A percentile compares a stretch with the other conserved stretches of the same genome.
Conservation (phyloP, 352 stramenopile species). For the Pythium guiyangense region DNA sequence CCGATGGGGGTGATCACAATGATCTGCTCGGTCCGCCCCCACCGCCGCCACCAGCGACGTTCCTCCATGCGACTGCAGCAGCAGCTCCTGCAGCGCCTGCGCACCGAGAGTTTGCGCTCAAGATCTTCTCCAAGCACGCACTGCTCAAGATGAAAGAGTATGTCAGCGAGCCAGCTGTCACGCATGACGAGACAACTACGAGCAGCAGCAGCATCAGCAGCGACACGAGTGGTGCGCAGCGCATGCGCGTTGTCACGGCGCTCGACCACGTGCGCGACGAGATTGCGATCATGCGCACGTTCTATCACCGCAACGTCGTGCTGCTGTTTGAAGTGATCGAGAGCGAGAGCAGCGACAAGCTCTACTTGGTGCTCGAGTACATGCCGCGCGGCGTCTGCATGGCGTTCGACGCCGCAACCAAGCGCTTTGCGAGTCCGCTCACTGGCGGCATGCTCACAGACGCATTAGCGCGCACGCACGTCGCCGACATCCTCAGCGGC, state of each 20-base stretch:
- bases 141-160: constrained; percentile 81
- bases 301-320: constrained; percentile 90
- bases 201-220: not conserved
- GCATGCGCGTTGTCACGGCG: constrained; percentile 74
- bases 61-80: too few relatives aligned
- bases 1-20: too few relatives aligned
- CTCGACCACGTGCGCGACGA: constrained; percentile 80
- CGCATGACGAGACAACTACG: not conserved
- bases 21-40: constrained; percentile 4
- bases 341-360: constrained; percentile 63
- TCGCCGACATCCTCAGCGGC: constrained; percentile 71
- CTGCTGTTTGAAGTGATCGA: constrained; percentile 91
- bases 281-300: constrained; percentile 81
- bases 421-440: constrained; percentile 64
- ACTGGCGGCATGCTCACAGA: constrained; percentile 55
- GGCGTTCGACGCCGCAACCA: constrained; percentile 60
- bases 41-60: constrained; percentile 6
- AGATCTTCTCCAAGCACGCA: constrained; percentile 81
- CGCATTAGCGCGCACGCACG: constrained; percentile 52
- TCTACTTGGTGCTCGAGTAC: constrained; percentile 87
- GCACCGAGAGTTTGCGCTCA: constrained; percentile 65
- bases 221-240: constrained; percentile 8
- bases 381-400: constrained; percentile 83
- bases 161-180: constrained; percentile 17
- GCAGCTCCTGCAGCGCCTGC: constrained; percentile 9